These are phyloP conservation scores for Cucurbitaria berberidis DNA, from an alignment of 2,329 filamentous ascomycete species.

Conservation along the genomic window DNA sequence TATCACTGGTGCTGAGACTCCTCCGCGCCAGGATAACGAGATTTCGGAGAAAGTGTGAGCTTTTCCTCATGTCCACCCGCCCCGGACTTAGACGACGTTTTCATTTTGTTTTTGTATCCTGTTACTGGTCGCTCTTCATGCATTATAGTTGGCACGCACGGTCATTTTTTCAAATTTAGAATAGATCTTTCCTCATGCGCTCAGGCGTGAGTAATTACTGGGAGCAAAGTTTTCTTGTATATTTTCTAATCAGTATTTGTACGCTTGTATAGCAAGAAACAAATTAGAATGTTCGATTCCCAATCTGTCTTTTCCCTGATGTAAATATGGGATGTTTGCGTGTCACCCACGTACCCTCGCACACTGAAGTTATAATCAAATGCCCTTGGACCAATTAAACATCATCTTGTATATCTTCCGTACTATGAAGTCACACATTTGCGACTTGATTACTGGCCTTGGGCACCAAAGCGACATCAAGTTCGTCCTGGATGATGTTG, in stretches of 20 bases:
- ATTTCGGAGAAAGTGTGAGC: conserved; percentile 23
- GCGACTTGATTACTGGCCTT: no score
- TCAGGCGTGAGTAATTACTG: neutral
- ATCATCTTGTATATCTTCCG: no score
- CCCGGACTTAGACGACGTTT: neutral
- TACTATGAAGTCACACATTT: no score
- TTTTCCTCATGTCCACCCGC: neutral
- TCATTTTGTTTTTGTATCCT: neutral
- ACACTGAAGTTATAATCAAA: no score
- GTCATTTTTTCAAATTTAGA: neutral
- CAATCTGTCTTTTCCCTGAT: neutral
- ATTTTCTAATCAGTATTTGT: neutral
- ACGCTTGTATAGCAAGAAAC: neutral
- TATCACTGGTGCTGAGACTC: conserved; percentile 18
- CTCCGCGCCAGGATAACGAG: conserved; percentile 5
- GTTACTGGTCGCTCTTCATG: neutral
- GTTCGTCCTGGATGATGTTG: no score
- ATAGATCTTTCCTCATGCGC: neutral
- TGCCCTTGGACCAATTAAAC: no score
- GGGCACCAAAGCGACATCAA: no score
- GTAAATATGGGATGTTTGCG: no score
- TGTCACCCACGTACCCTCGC: no score
- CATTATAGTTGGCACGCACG: neutral
- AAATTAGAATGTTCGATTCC: conserved; percentile 1
- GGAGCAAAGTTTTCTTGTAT: neutral